Evolutionary conservation across 805 yeast genomes (phyloP).

Genomic region (Pichia cephalocereana): DNA sequence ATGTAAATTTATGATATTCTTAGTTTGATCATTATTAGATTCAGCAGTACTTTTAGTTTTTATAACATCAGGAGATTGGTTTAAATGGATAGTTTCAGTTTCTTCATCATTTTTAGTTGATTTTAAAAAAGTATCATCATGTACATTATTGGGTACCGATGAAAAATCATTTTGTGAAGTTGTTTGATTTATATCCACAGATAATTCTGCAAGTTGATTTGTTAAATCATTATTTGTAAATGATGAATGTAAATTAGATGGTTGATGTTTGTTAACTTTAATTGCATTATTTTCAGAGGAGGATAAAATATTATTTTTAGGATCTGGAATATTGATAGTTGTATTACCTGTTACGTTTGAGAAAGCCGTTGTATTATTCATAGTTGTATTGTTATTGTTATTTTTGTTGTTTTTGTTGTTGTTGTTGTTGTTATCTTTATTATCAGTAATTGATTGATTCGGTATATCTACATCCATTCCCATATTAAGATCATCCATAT

Average conservation of each 20-base stretch:
- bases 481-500: not conserved
- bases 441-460: not conserved
- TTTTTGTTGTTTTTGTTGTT: too few species aligned
- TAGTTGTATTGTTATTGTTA: not conserved
- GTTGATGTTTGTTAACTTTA: not conserved
- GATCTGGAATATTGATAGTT: not conserved
- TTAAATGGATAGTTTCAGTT: slow-evolving; percentile 7
- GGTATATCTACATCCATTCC: not conserved
- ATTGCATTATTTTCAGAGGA: not conserved
- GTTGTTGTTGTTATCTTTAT: not conserved
- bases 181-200: not conserved
- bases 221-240: not conserved
- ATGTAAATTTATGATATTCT: not conserved
- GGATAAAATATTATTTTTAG: not conserved
- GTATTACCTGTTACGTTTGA: not conserved
- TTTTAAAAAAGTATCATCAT: not conserved
- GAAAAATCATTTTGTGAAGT: not conserved
- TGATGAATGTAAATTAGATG: not conserved
- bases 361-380: not conserved
- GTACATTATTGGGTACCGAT: not conserved
- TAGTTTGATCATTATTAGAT: too few species aligned
- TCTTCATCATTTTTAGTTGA: slow-evolving; percentile 3
- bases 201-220: not conserved
- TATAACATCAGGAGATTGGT: not conserved
- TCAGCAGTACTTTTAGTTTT: not conserved